phyloP scores from a whole-genome alignment of 1,284 basidiomycete species.

The Trichosporon faecale region DNA sequence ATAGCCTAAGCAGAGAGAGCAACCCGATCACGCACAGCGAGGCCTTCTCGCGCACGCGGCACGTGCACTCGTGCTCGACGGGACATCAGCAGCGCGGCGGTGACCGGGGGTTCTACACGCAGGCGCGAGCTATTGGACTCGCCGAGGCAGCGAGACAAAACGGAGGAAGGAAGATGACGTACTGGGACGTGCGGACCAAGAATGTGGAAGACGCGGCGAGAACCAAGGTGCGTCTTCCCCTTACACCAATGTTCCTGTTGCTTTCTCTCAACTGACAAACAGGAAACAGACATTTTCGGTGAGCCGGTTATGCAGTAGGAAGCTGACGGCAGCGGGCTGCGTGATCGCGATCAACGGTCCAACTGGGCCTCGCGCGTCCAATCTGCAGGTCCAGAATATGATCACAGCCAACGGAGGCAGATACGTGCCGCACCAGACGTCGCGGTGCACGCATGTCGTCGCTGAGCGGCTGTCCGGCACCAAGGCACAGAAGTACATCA shows the following conservation, averaged over 20 bases:
- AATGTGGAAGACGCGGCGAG: slow-evolving; percentile 44
- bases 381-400: slow-evolving; percentile 50
- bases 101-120: slow-evolving; percentile 34
- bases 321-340: slow-evolving; percentile 36
- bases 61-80: slow-evolving; percentile 45
- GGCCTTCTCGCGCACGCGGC: slow-evolving; percentile 40
- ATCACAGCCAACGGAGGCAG: slow-evolving; percentile 49
- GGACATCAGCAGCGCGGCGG: slow-evolving; percentile 47
- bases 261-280: background rate
- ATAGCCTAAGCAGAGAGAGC: slow-evolving; percentile 29
- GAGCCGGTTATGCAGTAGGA: background rate
- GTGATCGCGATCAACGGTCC: slow-evolving; percentile 52
- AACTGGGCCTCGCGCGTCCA: slow-evolving; percentile 46
- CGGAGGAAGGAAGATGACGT: slow-evolving; percentile 33
- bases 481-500: slow-evolving; percentile 51
- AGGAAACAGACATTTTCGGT: slow-evolving; percentile 10
- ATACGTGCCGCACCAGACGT: slow-evolving; percentile 36
- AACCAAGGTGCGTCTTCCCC: slow-evolving; percentile 30
- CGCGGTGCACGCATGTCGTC: slow-evolving; percentile 48
- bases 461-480: slow-evolving; percentile 45
- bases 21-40: slow-evolving; percentile 50
- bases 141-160: background rate
- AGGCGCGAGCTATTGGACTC: slow-evolving; percentile 2
- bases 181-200: slow-evolving; percentile 44
- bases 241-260: background rate